Evolutionary conservation across 176 grass and related monocot species (phyloP), one percentile per base, ranked within the genome.

Genomic region (Cymbopogon citratus): DNA sequence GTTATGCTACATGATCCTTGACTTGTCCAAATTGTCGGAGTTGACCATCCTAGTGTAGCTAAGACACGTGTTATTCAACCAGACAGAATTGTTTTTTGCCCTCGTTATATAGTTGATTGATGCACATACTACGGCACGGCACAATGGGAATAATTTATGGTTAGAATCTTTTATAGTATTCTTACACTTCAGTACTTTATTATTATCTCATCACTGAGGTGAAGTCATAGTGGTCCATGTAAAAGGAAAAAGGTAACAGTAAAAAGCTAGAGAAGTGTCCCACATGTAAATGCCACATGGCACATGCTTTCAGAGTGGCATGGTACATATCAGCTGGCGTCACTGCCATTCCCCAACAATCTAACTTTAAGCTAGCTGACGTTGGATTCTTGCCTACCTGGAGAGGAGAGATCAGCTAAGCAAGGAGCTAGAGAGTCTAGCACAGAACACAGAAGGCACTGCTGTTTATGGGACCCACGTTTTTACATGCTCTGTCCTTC

Each of bases 251-350:
- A 7, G 21, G 6, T 52, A 34, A 56, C 27, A 23, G 23, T 7
- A 41, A 59, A 78, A 67, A 72, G 12, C 12, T 39, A 2, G 45
- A 13, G 51, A 63, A 74, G 36, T 33, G 61, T 40, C 15, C n/a
- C 75, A 83, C 9, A 26, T 83, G 66, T 44, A 56, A 87, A 52
- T 71, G 13, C 63, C 82, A 89, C 64, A 59, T 85, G 87, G 51
- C 31, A 81, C 24, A 75, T 43, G 63, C 39, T 75, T 18, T 80
- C 63, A 80, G 33, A 80, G 66, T 63, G 54, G 25, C 41, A 51
- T 76, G 40, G 21, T 56, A 38, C 77, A 69, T 16, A 69, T 48
- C 23, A 34, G 33, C 63, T 51, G 63, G 44, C 12, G 63, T 69
- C 74, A 83, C 45, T 83, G 26, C 9, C 54, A 4, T n/a, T 24